Evolutionary conservation across 2,329 filamentous ascomycete genomes (phyloP).

Genomic region (Aspergillus felis): DNA sequence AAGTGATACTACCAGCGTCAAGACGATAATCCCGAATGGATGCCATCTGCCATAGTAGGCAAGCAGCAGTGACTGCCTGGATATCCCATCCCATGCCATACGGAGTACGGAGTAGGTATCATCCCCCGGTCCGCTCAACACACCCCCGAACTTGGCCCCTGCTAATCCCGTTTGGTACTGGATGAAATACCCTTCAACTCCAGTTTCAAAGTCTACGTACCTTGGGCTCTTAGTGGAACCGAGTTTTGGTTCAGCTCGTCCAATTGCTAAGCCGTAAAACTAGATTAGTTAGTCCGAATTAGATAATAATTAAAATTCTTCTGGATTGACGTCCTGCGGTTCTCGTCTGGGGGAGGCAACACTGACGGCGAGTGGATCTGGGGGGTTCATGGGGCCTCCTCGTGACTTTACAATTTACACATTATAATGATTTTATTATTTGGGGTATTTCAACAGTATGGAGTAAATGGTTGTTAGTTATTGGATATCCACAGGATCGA

Average conservation of each 20-base stretch:
- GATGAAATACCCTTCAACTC: not conserved
- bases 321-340: conserved; percentile 12
- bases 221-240: not conserved
- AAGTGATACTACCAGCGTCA: not conserved
- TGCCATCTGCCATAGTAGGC: too few species aligned
- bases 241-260: not conserved
- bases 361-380: conserved; percentile 17
- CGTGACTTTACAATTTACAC: conserved; percentile 6
- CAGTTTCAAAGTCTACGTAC: not conserved
- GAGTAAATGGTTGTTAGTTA: not conserved
- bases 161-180: conserved; percentile 4
- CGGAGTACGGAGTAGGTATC: too few species aligned
- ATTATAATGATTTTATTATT: not conserved
- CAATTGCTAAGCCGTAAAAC: not conserved
- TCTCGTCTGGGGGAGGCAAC: conserved; percentile 28
- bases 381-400: conserved; percentile 16
- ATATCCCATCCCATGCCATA: not conserved
- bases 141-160: conserved; percentile 17
- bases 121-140: conserved; percentile 6
- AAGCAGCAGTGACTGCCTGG: not conserved
- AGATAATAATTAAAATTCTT: not conserved
- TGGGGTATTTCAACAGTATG: not conserved
- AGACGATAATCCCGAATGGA: too few species aligned
- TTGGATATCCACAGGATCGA: not conserved
- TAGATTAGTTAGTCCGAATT: not conserved